phyloP scores from a whole-genome alignment of 768 basidiomycete genomes.

The Holtermannia corniformis region DNA sequence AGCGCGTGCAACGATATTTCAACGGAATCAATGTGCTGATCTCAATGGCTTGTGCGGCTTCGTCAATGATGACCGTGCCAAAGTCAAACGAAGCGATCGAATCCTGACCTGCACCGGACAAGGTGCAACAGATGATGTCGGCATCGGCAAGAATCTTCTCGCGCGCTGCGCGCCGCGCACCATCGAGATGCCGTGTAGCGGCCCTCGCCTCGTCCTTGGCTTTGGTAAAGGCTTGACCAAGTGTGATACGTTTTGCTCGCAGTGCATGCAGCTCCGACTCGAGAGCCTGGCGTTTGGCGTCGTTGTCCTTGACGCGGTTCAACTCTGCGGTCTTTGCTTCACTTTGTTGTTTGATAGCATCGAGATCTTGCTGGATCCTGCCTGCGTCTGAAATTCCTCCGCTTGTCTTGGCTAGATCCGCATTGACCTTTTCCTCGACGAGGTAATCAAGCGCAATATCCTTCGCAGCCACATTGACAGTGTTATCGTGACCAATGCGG shows the following conservation, averaged over 20 bases:
- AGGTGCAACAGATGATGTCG: constrained; percentile 85
- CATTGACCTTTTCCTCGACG: constrained; percentile 53
- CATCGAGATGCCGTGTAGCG: constrained; percentile 69
- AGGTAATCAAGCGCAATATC: constrained; percentile 80
- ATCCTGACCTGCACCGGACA: constrained; percentile 90
- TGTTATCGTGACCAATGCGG: constrained; percentile 68
- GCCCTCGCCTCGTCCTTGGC: constrained; percentile 76
- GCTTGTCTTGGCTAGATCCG: constrained; percentile 34
- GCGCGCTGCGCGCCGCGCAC: constrained; percentile 62
- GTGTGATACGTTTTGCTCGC: constrained; percentile 53
- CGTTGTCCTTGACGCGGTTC: constrained; percentile 51
- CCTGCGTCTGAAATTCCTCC: constrained; percentile 48
- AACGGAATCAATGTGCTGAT: constrained; percentile 89
- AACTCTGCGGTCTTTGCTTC: constrained; percentile 58
- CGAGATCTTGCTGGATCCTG: constrained; percentile 59
- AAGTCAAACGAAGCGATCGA: constrained; percentile 70
- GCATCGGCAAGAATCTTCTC: constrained; percentile 72
- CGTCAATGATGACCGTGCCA: constrained; percentile 93
- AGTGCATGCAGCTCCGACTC: constrained; percentile 62
- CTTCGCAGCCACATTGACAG: constrained; percentile 67
- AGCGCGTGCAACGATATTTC: constrained; percentile 70
- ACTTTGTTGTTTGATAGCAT: constrained; percentile 54
- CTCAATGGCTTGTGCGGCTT: constrained; percentile 95
- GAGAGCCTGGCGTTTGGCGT: constrained; percentile 49
- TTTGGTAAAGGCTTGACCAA: constrained; percentile 63